Percentiles rank a stretch among this genome's conserved stretches.
phyloP scores from a whole-genome alignment of 352 stramenopile genomes.

The Globisporangium spiculum region DNA sequence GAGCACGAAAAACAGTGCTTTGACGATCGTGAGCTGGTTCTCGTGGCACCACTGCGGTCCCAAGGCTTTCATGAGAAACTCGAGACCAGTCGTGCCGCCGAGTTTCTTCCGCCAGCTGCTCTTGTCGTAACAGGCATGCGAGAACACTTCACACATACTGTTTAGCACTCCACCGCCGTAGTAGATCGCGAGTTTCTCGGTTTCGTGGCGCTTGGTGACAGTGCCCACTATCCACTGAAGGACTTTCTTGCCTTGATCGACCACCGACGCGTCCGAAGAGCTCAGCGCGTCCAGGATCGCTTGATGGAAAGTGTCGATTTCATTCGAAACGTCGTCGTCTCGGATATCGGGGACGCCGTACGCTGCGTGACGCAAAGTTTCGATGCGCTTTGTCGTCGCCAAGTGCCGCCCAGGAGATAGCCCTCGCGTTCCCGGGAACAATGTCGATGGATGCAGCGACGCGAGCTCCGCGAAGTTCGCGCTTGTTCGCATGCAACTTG shows the following conservation, averaged over 20 bases:
- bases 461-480: conserved; percentile 71
- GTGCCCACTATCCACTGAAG: conserved; percentile 55
- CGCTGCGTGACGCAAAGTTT: conserved; percentile 67
- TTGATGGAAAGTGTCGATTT: conserved; percentile 68
- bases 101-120: conserved; percentile 82
- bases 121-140: conserved; percentile 86
- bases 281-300: conserved; percentile 62
- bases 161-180: conserved; percentile 71
- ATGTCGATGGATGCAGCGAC: conserved; percentile 64
- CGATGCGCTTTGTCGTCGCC: conserved; percentile 74
- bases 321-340: conserved; percentile 45
- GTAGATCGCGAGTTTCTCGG: conserved; percentile 37
- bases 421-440: conserved; percentile 73
- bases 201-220: conserved; percentile 35
- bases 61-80: conserved; percentile 62
- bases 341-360: conserved; percentile 66
- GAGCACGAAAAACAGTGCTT: conserved; percentile 85
- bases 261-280: conserved; percentile 52
- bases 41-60: conserved; percentile 79
- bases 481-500: conserved; percentile 47
- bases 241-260: conserved; percentile 52
- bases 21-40: conserved; percentile 84
- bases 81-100: conserved; percentile 66
- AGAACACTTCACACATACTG: conserved; percentile 75
- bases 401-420: conserved; percentile 77